Base-by-base conservation (phyloP, 1,284 basidiomycete species). In the Cerioporus squamosus region DNA sequence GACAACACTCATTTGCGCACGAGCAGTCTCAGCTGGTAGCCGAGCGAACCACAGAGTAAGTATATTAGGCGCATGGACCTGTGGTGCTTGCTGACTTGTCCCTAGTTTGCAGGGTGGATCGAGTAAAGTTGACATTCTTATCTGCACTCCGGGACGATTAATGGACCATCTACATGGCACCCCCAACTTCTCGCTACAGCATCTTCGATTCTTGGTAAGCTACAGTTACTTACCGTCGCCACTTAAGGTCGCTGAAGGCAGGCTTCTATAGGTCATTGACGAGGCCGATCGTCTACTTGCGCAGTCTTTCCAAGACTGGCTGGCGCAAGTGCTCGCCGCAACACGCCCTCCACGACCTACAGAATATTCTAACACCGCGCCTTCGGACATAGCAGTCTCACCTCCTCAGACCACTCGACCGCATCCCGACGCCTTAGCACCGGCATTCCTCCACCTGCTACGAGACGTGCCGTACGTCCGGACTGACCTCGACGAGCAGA, bases 251-350 rank as follows among this genome's bases (percentile, higher is more conserved):
- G 40, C 17, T 29, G 14, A 54, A 52, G 36, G 14, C 31, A 38
- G 29, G 14, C 31, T 39, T 29, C 51, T 36, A 24, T 49, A 95
- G 93, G 88, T 99, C 18, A 94, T 99, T 56, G 97, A 99, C 72
- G 97, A 99, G 77, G 97, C 97, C 0, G 97, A 99, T 72, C 85
- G 96, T 22, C 81, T 99, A 2, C 82, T 99, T 5, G 92, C 92
- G 7, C 95, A 98, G 72, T 95, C 93, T 1, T 98, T 98, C 76
- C 95, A 98, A 74, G 91, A 95, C 69, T 99, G 97, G 97, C 78
- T 97, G 2, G 82, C 84, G 12, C 88, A 88, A 67, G 90, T 97
- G 3, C 78, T 96, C 7, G 76, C 82, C 1, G 92, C 92, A 9
- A 89, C 87, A 5, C 82, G 84, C 29, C 83, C 87, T 17, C 76